Evolutionary conservation across 2,329 filamentous ascomycete genomes (phyloP), one percentile per base, ranked within the genome.

Genomic region (Colletotrichum sojae): DNA sequence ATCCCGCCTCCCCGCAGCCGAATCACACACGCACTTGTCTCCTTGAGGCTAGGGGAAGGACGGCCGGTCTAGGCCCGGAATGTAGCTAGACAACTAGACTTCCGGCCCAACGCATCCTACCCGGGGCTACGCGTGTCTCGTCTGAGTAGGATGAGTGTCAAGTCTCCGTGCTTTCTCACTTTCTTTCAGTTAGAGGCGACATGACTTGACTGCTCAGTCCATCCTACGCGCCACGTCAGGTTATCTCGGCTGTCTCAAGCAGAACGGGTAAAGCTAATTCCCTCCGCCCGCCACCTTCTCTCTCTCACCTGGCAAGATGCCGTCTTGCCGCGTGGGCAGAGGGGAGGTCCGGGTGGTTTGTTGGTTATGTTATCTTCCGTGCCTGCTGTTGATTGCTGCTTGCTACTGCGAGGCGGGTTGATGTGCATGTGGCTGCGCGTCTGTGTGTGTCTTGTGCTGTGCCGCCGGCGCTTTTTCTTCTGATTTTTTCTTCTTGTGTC

Each of bases 331-430:
- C 53, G 45, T 43, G 18, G 56, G 4, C 22, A 25, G 22, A 25
- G 22, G 22, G 22, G n/a, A n/a, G 22, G 22, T 4, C 22, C 22
- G 22, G 22, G 22, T 25, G 22, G 22, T 25, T 5, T 25, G 22
- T 25, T 25, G 22, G 22, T 25, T 25, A 3, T 25, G 22, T 4
- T 22, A 22, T 36, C 31, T 16, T 22, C 43, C 22, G 16, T 10
- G 16, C 3, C 2, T 9, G 56, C 25, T n/a, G 12, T 12, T n/a
- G 31, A 25, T 36, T 54, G 49, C 59, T 54, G 43, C 49, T 36
- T 63, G 39, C 25, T 56, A 25, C 58, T 67, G 64, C 36, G 63
- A 63, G 52, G 36, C 51, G 51, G 31, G 58, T 63, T 67, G 58
- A 25, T 40, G 25, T 56, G 52, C n/a, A 27, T n/a, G 31, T 36